phyloP scores from a whole-genome alignment of 1,139 yeast genomes.

The Spencermartinsiella ligniputridi region DNA sequence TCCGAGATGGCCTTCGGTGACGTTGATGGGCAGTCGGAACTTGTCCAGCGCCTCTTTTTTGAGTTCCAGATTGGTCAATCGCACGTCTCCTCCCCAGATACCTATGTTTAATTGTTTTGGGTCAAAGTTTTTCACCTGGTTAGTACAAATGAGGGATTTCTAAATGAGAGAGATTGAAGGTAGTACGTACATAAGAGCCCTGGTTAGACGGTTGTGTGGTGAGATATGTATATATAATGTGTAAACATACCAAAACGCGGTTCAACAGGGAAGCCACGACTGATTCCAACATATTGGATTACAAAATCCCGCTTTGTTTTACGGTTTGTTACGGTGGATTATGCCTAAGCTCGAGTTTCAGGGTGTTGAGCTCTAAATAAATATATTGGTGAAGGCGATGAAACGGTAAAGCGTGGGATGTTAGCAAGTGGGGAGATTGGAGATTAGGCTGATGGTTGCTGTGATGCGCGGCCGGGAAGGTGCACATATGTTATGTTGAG shows the following conservation, averaged over 20 bases:
- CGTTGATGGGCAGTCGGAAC: slow-evolving; percentile 79
- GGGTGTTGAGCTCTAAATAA: too few species aligned
- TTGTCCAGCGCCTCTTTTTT: slow-evolving; percentile 83
- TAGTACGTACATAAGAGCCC: slow-evolving; percentile 25
- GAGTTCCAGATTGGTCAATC: slow-evolving; percentile 67
- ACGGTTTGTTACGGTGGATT: too few species aligned
- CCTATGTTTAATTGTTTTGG: slow-evolving; percentile 93
- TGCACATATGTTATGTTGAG: too few species aligned
- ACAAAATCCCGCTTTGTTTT: too few species aligned
- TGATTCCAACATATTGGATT: slow-evolving; percentile 54
- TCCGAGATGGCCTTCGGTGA: slow-evolving; percentile 88
- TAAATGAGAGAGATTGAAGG: neutral
- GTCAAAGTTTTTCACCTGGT: slow-evolving; percentile 88
- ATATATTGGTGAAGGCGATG: too few species aligned
- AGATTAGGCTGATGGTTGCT: too few species aligned
- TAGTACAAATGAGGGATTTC: neutral
- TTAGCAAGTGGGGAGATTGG: too few species aligned
- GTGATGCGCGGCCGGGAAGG: too few species aligned
- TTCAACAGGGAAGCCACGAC: slow-evolving; percentile 50
- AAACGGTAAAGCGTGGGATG: too few species aligned
- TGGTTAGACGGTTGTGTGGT: slow-evolving; percentile 1
- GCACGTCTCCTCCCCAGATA: slow-evolving; percentile 97
- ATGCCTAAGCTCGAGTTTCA: too few species aligned
- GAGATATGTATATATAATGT: neutral
- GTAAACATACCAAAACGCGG: slow-evolving; percentile 40